Conservation (phyloP, 768 basidiomycete species). For the Trametes punicea region DNA sequence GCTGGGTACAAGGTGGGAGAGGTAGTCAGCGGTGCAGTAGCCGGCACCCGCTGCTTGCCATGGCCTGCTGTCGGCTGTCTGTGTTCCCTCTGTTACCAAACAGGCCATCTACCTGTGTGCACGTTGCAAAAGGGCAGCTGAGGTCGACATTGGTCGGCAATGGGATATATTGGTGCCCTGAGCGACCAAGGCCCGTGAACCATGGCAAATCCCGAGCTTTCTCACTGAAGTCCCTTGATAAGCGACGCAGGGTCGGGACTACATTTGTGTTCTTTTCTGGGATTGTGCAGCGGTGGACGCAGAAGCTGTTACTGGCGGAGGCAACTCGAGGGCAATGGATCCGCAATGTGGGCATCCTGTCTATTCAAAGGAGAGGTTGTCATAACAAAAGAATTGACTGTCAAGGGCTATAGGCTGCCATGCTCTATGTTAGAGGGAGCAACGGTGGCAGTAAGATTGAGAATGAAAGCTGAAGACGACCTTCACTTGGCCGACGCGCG, state of each 20-base stretch:
- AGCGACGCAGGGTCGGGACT: too few species aligned
- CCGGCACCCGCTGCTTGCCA: slow-evolving; percentile 71
- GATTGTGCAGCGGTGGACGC: slow-evolving; percentile 82
- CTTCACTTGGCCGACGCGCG: too few species aligned
- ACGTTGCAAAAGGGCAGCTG: slow-evolving; percentile 46
- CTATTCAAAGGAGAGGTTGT: too few species aligned
- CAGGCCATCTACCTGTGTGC: slow-evolving; percentile 77
- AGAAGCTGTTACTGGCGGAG: slow-evolving; percentile 82
- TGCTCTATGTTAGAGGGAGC: too few species aligned
- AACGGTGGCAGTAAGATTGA: too few species aligned
- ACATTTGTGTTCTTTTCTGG: slow-evolving; percentile 93
- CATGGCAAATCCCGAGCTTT: slow-evolving; percentile 87
- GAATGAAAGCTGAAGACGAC: too few species aligned
- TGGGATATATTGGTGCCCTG: slow-evolving; percentile 79
- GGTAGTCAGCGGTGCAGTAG: neutral
- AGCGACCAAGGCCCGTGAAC: slow-evolving; percentile 93
- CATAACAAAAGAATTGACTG: too few species aligned
- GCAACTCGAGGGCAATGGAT: slow-evolving; percentile 78
- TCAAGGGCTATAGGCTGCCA: too few species aligned
- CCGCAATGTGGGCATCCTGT: slow-evolving; percentile 74
- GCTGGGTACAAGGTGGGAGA: slow-evolving; percentile 48
- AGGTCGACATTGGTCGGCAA: neutral
- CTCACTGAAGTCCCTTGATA: too few species aligned
- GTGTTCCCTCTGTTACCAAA: slow-evolving; percentile 75
- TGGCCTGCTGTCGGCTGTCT: slow-evolving; percentile 89